Evolutionary conservation across 345 rosid species (phyloP).

Genomic region (Hirschfeldia incana): DNA sequence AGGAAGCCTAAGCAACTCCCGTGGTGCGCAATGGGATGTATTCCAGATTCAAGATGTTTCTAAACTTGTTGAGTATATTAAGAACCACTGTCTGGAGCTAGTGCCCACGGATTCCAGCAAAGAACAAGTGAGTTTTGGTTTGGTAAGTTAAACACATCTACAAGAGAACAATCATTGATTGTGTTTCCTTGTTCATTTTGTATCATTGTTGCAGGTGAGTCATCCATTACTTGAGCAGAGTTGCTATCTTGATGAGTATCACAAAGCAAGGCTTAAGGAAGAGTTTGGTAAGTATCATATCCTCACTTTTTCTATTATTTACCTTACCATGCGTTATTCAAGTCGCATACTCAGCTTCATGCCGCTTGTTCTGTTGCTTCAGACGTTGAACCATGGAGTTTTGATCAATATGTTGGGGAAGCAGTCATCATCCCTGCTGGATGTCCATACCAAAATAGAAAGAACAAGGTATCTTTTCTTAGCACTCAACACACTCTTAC

Average conservation of each 20-base stretch:
- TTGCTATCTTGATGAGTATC: slow-evolving; percentile 72
- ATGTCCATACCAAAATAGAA: slow-evolving; percentile 88
- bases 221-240: slow-evolving; percentile 86
- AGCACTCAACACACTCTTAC: neutral
- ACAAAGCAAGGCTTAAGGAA: slow-evolving; percentile 81
- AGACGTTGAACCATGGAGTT: slow-evolving; percentile 95
- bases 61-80: slow-evolving; percentile 71
- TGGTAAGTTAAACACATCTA: neutral
- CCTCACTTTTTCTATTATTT: slow-evolving; percentile 1
- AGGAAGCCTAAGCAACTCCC: slow-evolving; percentile 45
- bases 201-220: slow-evolving; percentile 49
- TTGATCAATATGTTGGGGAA: slow-evolving; percentile 91
- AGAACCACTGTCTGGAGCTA: slow-evolving; percentile 65
- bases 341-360: neutral
- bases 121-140: slow-evolving; percentile 54
- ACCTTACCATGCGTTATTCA: neutral
- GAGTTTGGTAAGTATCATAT: slow-evolving; percentile 64
- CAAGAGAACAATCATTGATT: slow-evolving; percentile 6
- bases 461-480: slow-evolving; percentile 59
- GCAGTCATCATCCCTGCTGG: slow-evolving; percentile 92
- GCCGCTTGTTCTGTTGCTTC: slow-evolving; percentile 11
- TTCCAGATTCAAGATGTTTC: slow-evolving; percentile 88
- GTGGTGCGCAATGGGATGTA: slow-evolving; percentile 93
- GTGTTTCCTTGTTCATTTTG: slow-evolving; percentile 22
- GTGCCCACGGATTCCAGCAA: slow-evolving; percentile 35